Evolutionary conservation across 2,329 filamentous ascomycete genomes (phyloP).

Genomic region (Torrubiella hemipterigena): DNA sequence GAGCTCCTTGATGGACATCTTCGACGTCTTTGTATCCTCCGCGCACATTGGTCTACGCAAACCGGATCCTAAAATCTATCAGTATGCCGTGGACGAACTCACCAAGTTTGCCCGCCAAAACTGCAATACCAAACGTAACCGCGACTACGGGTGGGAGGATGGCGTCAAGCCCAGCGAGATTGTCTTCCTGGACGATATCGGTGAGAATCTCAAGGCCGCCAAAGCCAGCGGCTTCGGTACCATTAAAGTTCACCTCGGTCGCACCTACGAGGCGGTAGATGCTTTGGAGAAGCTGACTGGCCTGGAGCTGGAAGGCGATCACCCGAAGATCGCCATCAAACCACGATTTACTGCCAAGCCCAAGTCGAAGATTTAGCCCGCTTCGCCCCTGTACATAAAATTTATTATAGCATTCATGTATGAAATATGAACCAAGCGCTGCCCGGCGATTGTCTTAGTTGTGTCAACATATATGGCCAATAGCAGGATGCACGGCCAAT

Average conservation of each 20-base stretch:
- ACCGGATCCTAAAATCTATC: slow-evolving; percentile 73
- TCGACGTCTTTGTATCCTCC: slow-evolving; percentile 80
- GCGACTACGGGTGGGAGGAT: slow-evolving; percentile 28
- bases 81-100: slow-evolving; percentile 55
- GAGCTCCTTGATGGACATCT: slow-evolving; percentile 51
- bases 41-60: slow-evolving; percentile 83
- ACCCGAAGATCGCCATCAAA: slow-evolving; percentile 36
- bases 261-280: slow-evolving; percentile 67
- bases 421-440: too few species aligned
- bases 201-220: slow-evolving; percentile 77
- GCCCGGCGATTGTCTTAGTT: too few species aligned
- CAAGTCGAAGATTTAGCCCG: slow-evolving; percentile 30
- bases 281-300: slow-evolving; percentile 69
- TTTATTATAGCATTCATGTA: too few species aligned
- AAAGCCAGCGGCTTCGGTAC: slow-evolving; percentile 65
- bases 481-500: too few species aligned
- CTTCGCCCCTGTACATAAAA: too few species aligned
- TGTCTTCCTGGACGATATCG: slow-evolving; percentile 88
- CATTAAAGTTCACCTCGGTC: slow-evolving; percentile 72
- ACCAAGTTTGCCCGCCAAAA: slow-evolving; percentile 48
- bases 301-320: slow-evolving; percentile 44
- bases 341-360: slow-evolving; percentile 17
- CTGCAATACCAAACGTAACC: slow-evolving; percentile 23
- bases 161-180: slow-evolving; percentile 54
- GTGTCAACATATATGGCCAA: too few species aligned